These are phyloP conservation scores for Cystobasidium sp. DNA, from an alignment of 1,284 basidiomycete species.

Conservation along the genomic window DNA sequence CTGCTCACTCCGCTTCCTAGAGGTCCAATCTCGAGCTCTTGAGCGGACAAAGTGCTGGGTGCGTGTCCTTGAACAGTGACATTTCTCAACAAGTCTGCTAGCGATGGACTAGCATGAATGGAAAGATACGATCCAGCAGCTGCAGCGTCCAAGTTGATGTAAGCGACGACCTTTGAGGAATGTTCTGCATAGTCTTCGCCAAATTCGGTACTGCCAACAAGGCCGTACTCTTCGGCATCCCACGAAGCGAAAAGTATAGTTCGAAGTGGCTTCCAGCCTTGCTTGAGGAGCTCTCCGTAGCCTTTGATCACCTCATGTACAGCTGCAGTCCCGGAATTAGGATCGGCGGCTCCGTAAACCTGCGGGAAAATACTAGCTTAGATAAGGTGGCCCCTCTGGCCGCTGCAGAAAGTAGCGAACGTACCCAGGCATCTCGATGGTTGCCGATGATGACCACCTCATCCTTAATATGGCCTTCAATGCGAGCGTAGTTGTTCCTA, in stretches of 20 bases:
- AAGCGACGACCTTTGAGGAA: constrained; percentile 67
- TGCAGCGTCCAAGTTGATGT: constrained; percentile 79
- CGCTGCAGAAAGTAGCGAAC: neutral
- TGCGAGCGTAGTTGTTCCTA: constrained; percentile 83
- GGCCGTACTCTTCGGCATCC: constrained; percentile 73
- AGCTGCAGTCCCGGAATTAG: constrained; percentile 83
- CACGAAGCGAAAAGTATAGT: constrained; percentile 87
- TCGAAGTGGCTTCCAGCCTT: constrained; percentile 86
- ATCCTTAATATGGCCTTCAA: constrained; percentile 81
- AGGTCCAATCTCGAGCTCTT: constrained; percentile 47
- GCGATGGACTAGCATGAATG: constrained; percentile 69
- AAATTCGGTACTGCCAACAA: constrained; percentile 57
- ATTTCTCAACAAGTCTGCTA: constrained; percentile 72
- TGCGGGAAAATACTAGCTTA: constrained; percentile 46
- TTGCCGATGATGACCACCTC: constrained; percentile 85
- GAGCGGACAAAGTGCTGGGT: neutral
- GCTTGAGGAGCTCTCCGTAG: constrained; percentile 71
- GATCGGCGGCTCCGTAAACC: constrained; percentile 69
- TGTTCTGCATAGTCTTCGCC: constrained; percentile 58
- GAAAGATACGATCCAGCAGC: constrained; percentile 70
- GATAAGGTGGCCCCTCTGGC: neutral
- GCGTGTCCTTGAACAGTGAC: constrained; percentile 61
- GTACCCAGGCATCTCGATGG: constrained; percentile 73
- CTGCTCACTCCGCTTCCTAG: constrained; percentile 56
- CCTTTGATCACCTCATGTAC: constrained; percentile 81